These are phyloP conservation scores for Chalciporus piperatoides DNA, from an alignment of 1,284 basidiomycete genomes.

Conservation along the genomic window DNA sequence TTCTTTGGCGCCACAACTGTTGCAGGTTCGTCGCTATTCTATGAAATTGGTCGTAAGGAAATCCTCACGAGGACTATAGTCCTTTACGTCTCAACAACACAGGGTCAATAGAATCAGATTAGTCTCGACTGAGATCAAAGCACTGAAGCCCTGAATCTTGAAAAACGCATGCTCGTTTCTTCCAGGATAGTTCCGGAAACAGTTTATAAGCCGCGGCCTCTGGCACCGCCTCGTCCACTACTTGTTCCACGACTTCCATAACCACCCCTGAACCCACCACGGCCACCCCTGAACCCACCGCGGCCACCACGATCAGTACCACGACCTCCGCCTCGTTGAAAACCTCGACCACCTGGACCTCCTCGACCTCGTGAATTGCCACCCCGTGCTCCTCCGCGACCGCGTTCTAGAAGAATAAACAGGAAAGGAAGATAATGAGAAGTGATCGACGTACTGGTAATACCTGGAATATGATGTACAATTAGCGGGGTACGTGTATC, in stretches of 20 bases:
- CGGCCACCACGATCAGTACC: conserved; percentile 45
- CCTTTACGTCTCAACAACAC: conserved; percentile 41
- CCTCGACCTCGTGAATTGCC: conserved; percentile 41
- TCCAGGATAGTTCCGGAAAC: conserved; percentile 1
- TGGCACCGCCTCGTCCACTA: conserved; percentile 39
- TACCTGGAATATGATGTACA: conserved; percentile 33
- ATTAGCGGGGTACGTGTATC: conserved; percentile 5
- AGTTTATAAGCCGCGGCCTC: conserved; percentile 46
- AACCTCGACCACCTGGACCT: conserved; percentile 46
- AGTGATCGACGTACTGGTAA: conserved; percentile 43
- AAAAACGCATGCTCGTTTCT: neutral
- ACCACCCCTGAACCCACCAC: conserved; percentile 42
- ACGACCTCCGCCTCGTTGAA: conserved; percentile 40
- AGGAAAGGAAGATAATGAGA: neutral
- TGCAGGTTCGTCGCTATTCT: conserved; percentile 41
- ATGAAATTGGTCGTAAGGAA: neutral
- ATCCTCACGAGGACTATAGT: conserved; percentile 31
- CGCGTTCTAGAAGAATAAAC: conserved; percentile 47
- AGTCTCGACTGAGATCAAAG: conserved; percentile 45
- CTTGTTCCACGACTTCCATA: conserved; percentile 38
- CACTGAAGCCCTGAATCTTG: conserved; percentile 39
- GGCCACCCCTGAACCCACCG: conserved; percentile 42
- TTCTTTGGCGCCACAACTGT: conserved; percentile 45
- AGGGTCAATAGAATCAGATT: conserved; percentile 41
- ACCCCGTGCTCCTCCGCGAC: conserved; percentile 44